Evolutionary conservation across 257 asterid species (phyloP).

Genomic region (Scutellaria minor): DNA sequence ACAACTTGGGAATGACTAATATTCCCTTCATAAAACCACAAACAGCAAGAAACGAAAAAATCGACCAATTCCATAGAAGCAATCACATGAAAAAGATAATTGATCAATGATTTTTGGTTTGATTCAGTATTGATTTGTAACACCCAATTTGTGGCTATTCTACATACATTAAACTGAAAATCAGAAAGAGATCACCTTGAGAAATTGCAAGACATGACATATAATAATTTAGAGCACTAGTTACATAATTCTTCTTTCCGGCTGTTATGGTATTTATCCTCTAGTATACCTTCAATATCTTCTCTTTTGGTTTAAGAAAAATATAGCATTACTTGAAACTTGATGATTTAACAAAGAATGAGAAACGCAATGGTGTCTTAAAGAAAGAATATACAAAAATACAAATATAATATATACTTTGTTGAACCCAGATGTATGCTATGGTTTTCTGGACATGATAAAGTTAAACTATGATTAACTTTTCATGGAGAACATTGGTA

Average conservation of each 20-base stretch:
- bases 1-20: neutral
- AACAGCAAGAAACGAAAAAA: conserved; percentile 17
- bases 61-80: conserved; percentile 3
- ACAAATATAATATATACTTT: neutral
- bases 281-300: neutral
- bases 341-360: neutral
- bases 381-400: neutral
- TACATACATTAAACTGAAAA: neutral
- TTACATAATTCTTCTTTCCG: neutral
- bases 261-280: neutral
- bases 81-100: conserved; percentile 12
- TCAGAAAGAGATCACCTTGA: neutral
- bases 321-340: neutral
- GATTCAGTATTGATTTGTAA: neutral
- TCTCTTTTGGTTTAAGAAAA: neutral
- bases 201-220: neutral
- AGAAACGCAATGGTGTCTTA: neutral
- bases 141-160: neutral
- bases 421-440: neutral
- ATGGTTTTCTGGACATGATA: neutral
- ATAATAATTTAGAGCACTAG: neutral
- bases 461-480: too few species aligned
- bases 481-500: too few species aligned
- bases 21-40: conserved; percentile 27
- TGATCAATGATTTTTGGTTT: neutral